phyloP scores from a whole-genome alignment of 2,329 filamentous ascomycete species.

The Sarocladium strictum region DNA sequence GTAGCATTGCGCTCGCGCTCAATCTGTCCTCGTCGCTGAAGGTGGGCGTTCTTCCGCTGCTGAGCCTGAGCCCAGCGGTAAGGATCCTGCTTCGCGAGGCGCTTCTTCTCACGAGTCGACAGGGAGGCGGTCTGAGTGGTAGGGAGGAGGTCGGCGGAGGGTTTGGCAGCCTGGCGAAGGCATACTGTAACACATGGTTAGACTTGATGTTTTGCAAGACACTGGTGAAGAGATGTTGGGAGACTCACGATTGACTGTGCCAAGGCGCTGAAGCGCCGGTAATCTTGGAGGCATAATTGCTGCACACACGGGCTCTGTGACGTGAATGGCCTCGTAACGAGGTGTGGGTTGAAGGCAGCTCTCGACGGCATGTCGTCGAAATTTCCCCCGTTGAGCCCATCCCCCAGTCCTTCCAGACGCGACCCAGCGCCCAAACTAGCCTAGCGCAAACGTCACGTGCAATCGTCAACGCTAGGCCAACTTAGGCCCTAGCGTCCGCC shows the following conservation, averaged over 20 bases:
- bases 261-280: conserved; percentile 53
- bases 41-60: conserved; percentile 77
- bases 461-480: conserved; percentile 16
- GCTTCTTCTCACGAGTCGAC: conserved; percentile 57
- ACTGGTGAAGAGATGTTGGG: not conserved
- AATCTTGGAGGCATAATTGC: conserved; percentile 62
- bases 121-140: conserved; percentile 60
- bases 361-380: conserved; percentile 9
- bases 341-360: conserved; percentile 5
- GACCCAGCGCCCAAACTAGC: conserved; percentile 8
- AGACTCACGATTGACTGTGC: conserved; percentile 52
- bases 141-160: conserved; percentile 46
- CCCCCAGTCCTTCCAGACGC: not conserved
- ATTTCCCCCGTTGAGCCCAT: conserved; percentile 9
- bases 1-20: conserved; percentile 51
- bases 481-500: conserved; percentile 19
- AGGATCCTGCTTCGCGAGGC: conserved; percentile 67
- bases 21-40: conserved; percentile 68
- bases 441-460: conserved; percentile 28
- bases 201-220: too few species aligned
- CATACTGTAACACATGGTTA: too few species aligned
- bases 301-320: conserved; percentile 12
- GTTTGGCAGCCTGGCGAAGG: conserved; percentile 47
- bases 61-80: conserved; percentile 76
- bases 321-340: not conserved